These are phyloP conservation scores for Leishmania major DNA, from an alignment of 208 protist genomes.

Conservation along the genomic window DNA sequence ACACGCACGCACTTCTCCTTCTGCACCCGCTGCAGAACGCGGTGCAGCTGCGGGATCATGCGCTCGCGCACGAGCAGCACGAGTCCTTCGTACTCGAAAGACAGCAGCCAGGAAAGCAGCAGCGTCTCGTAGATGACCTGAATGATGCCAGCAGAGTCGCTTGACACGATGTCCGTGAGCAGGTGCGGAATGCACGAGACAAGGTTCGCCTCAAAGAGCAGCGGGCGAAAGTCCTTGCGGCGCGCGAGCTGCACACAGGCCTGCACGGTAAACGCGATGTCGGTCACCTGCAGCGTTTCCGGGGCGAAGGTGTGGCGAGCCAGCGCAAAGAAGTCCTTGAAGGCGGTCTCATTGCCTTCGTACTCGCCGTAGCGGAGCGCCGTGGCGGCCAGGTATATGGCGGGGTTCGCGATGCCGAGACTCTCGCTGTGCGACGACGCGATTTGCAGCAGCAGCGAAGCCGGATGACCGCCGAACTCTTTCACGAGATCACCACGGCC, in stretches of 20 bases:
- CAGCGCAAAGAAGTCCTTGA: constrained; percentile 68
- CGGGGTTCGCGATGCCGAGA: constrained; percentile 63
- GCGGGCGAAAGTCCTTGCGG: constrained; percentile 67
- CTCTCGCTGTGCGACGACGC: constrained; percentile 43
- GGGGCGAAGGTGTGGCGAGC: constrained; percentile 52
- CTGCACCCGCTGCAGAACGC: constrained; percentile 84
- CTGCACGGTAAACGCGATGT: constrained; percentile 76
- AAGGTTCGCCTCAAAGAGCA: constrained; percentile 76
- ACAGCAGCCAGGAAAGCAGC: constrained; percentile 79
- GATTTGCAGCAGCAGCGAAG: constrained; percentile 56
- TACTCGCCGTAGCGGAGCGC: constrained; percentile 70
- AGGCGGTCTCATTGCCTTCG: constrained; percentile 44
- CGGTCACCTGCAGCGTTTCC: constrained; percentile 59
- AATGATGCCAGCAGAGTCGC: constrained; percentile 77
- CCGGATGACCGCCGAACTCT: constrained; percentile 54
- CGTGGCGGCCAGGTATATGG: constrained; percentile 72
- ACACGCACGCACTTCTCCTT: constrained; percentile 94
- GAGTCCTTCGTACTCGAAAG: constrained; percentile 85
- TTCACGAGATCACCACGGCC: constrained; percentile 42
- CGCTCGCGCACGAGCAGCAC: constrained; percentile 63
- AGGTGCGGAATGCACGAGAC: constrained; percentile 72
- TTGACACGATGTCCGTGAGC: constrained; percentile 81
- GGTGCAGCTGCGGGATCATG: constrained; percentile 90
- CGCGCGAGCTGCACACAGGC: constrained; percentile 78
- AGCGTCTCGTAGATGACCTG: constrained; percentile 89